Evolutionary conservation across 1,284 basidiomycete species (phyloP), one percentile per base, ranked within the genome.

Genomic region (Ceratobasidium sp.): DNA sequence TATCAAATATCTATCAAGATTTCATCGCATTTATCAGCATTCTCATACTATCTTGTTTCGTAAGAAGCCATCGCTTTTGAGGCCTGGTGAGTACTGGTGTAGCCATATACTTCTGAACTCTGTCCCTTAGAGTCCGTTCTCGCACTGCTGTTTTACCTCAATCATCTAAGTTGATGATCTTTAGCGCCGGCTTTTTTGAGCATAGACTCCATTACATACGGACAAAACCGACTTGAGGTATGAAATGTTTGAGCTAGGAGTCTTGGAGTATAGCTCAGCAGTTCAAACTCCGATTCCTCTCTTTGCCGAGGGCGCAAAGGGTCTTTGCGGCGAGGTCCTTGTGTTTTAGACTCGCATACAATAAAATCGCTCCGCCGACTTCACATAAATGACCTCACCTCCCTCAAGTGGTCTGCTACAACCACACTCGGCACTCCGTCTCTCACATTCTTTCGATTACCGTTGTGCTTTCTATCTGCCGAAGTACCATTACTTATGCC

Each of bases 231-330:
- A 28, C 41, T 46, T 30, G 45, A 45, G 59, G 55, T 39, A 58
- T 36, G 41, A 30, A 61, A 14, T 39, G n/a, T 5, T 39, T n/a
- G 32, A 57, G 48, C 45, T 23, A 39, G 9, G 41, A 21, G 34
- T 12, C 21, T 21, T 57, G 30, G 53, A 30, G 58, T 21, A 18
- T 43, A 58, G 34, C 32, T 5, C 14, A 36, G 6, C n/a, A 12
- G 28, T 61, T 61, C 28, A 61, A 61, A 61, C 59, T 61, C 59
- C 59, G 59, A 45, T 26, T 21, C 18, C 43, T 58, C 55, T 58
- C 18, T 39, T 45, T 60, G 23, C 16, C 32, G 43, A 60, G 58
- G 41, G 28, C 41, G n/a, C 26, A 60, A 60, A 60, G 58, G 58
- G 58, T 60, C 58, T 60, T 60, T 58, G 18, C 34, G 28, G 55